Conservation (phyloP, 1,284 basidiomycete genomes). For the Rhodotorula sp. region DNA sequence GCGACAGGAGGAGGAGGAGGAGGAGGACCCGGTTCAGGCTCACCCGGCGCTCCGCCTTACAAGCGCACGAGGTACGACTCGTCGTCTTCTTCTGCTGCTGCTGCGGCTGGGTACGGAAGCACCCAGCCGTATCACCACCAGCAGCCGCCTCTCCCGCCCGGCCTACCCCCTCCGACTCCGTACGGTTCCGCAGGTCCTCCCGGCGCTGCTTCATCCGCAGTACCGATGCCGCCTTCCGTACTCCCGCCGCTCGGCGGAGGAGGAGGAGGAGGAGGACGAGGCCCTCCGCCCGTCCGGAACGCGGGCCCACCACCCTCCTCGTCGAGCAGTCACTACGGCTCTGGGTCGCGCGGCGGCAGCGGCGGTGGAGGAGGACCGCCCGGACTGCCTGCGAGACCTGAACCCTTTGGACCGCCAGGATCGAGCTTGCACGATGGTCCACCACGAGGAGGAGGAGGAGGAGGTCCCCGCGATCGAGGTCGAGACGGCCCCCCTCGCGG, state of each 20-base stretch:
- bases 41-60: slow-evolving; percentile 38
- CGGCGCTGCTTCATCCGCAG: neutral
- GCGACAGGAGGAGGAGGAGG: neutral
- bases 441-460: neutral
- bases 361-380: neutral
- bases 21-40: slow-evolving; percentile 1
- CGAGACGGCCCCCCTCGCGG: neutral
- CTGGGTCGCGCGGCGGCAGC: neutral
- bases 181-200: neutral
- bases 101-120: neutral
- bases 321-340: neutral
- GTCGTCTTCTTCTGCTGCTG: neutral
- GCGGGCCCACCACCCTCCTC: neutral
- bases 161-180: slow-evolving; percentile 15
- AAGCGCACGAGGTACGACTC: slow-evolving; percentile 40
- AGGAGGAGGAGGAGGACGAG: neutral
- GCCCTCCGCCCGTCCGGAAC: slow-evolving; percentile 7
- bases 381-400: neutral
- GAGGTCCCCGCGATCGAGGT: neutral
- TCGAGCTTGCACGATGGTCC: neutral
- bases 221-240: slow-evolving; percentile 26
- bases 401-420: neutral
- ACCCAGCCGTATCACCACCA: neutral
- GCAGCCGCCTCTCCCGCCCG: slow-evolving; percentile 21
- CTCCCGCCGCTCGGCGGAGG: slow-evolving; percentile 31